phyloP scores from a whole-genome alignment of 225 moss, liverwort and hornwort genomes.

The Polytrichum formosum region DNA sequence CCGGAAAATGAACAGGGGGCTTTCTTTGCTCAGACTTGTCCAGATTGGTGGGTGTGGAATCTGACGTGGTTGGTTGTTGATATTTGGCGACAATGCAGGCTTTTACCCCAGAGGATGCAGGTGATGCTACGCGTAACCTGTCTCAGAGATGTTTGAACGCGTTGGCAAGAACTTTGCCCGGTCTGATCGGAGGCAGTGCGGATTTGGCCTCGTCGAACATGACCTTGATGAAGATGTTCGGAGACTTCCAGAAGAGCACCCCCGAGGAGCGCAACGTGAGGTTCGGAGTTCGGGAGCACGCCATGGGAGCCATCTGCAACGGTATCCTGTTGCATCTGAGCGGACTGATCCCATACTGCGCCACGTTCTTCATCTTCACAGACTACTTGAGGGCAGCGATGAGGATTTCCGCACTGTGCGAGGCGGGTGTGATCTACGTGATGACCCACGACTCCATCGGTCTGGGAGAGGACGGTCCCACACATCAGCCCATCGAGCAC shows the following conservation, averaged over 20 bases:
- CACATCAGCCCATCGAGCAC: conserved; percentile 93
- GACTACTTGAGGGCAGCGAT: conserved; percentile 81
- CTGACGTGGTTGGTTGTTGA: not conserved
- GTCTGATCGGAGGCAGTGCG: conserved; percentile 84
- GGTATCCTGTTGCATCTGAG: conserved; percentile 62
- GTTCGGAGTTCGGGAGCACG: conserved; percentile 93
- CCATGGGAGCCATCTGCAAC: conserved; percentile 90
- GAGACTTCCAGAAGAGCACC: conserved; percentile 79
- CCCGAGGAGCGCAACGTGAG: conserved; percentile 86
- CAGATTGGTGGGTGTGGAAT: not conserved
- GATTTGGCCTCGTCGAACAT: conserved; percentile 90
- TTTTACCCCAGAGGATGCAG: conserved; percentile 64
- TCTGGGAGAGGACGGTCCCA: conserved; percentile 85
- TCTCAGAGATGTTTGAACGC: conserved; percentile 84
- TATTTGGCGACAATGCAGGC: conserved; percentile 32
- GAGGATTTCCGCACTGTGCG: conserved; percentile 77
- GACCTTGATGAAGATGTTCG: conserved; percentile 99
- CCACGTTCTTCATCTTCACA: conserved; percentile 96
- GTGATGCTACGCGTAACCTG: conserved; percentile 81
- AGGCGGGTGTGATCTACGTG: conserved; percentile 83
- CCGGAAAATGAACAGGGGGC: no score
- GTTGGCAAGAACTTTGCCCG: conserved; percentile 65
- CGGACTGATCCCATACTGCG: conserved; percentile 86
- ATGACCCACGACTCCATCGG: conserved; percentile 98
- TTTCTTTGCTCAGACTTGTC: no score